Evolutionary conservation across 768 basidiomycete species (phyloP), one percentile per base, ranked within the genome.

Genomic region (Asterophora lycoperdoides): DNA sequence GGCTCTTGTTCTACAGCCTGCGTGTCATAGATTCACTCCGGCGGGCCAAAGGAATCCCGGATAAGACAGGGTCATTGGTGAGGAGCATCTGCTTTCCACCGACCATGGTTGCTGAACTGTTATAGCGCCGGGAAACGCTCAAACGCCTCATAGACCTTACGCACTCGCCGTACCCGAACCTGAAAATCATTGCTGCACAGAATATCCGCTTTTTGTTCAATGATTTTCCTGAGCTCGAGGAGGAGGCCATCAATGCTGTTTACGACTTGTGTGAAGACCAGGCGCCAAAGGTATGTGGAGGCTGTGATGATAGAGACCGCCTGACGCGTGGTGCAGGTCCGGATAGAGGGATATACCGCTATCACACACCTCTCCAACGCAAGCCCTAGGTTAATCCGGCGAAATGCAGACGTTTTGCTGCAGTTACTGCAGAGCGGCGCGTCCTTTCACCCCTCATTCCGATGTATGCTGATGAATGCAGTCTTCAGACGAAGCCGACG

Each of bases 211-310:
- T 65, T 41, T 82, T 82, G 61, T 80, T 87, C 68, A 76, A 68
- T 54, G 79, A 84, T 63, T 84, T 85, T 55, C 78, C 80, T 0
- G 86, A 85, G 38, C 67, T 83, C n/a, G 82, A 86, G 60, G 86
- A 88, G 55, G 77, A 77, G 17, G 83, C 83, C 5, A 85, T 88
- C 58, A 83, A 88, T 56, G 81, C 83, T n/a, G 75, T 88, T 10
- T 88, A 87, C 57, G 86, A 88, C 65, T 67, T 88, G 0, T 88
- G 86, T 60, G 86, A 88, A 62, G 86, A 88, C 67, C 77, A 77
- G 41, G 74, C 76, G 33, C 56, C 74, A 10, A 67, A 68, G 54
- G 84, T 84, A 55, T 36, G 71, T 44, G 29, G 15, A 38, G 23
- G 40, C 37, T 28, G 9, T 29, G n/a, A 3, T 45, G 5, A n/a